A percentile compares a stretch with the other conserved stretches of the same genome.
These are phyloP conservation scores for Moesziomyces parantarcticus DNA, from an alignment of 1,284 basidiomycete species.

Conservation along the genomic window DNA sequence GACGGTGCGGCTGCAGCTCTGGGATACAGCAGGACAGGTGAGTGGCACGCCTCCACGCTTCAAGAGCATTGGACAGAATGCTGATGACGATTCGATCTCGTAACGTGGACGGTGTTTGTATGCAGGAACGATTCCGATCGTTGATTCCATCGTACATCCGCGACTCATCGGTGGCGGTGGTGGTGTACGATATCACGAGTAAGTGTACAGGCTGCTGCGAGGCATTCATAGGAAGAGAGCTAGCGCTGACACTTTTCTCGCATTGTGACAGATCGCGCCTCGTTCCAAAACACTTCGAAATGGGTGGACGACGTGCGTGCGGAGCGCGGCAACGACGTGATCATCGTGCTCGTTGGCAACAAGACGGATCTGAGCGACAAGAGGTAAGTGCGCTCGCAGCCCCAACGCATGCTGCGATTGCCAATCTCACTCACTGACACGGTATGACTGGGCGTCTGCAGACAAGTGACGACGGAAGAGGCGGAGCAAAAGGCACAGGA, in stretches of 20 bases:
- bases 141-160: conserved; percentile 99
- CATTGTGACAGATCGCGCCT: conserved; percentile 78
- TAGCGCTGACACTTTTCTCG: neutral
- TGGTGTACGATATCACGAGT: conserved; percentile 99
- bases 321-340: conserved; percentile 96
- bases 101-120: no score
- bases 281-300: conserved; percentile 95
- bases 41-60: conserved; percentile 51
- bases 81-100: neutral
- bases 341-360: conserved; percentile 98
- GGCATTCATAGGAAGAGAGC: neutral
- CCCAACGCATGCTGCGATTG: neutral
- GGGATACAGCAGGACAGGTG: conserved; percentile 94
- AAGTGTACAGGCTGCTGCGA: conserved; percentile 66
- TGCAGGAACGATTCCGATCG: conserved; percentile 93
- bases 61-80: neutral
- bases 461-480: conserved; percentile 98
- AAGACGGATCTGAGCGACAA: conserved; percentile 82
- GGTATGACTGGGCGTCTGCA: conserved; percentile 5
- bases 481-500: conserved; percentile 93
- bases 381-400: conserved; percentile 36
- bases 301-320: conserved; percentile 99
- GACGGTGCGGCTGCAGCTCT: conserved; percentile 95
- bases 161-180: conserved; percentile 96
- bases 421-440: conserved; percentile 8